Evolutionary conservation across 352 stramenopile species (phyloP), one percentile per base, ranked within the genome.

Genomic region (Globisporangium canariense): DNA sequence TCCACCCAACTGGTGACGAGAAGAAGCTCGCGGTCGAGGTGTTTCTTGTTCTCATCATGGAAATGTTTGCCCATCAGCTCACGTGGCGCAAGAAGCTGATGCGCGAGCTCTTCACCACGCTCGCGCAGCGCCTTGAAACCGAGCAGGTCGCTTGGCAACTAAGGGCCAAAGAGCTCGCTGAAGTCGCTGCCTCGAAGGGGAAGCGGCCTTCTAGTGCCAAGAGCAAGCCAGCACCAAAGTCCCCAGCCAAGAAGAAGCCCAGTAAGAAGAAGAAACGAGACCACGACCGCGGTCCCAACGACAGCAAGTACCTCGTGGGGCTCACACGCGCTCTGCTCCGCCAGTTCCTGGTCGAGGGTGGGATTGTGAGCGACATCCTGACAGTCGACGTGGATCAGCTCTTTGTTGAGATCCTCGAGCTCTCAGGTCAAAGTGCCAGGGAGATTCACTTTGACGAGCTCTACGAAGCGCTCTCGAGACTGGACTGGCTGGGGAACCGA

Each of bases 1-100:
- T 87, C 52, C 74, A 68, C 18, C 60, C 76, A 38, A 87, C 70
- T 14, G 78, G 77, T 3, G 78, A 89, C n/a, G 79, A 90, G 45
- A 70, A 67, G 6, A 87, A 89, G 46, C 54, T 90, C 18, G 60
- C 78, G 2, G 43, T 73, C 10, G 77, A 85, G 18, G 63, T 90
- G 3, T 85, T 84, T 30, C 67, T 88, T 4, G 66, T 73, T 4
- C 58, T 90, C 0, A 40, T 82, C 0, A 66, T 83, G 43, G 79
- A 86, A 45, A 64, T 69, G 50, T 90, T 81, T 62, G 61, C 62
- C 3, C 68, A 72, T 18, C 81, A 90, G 58, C 25, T 77, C 2
- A 61, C 77, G 11, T 89, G 78, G 77, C 74, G 76, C 1, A 77
- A 75, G 28, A 68, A 73, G 30, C 76, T 80, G 36, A 59, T 88